phyloP scores from a whole-genome alignment of 2,329 filamentous ascomycete genomes.

The Cladobotryum protrusum region DNA sequence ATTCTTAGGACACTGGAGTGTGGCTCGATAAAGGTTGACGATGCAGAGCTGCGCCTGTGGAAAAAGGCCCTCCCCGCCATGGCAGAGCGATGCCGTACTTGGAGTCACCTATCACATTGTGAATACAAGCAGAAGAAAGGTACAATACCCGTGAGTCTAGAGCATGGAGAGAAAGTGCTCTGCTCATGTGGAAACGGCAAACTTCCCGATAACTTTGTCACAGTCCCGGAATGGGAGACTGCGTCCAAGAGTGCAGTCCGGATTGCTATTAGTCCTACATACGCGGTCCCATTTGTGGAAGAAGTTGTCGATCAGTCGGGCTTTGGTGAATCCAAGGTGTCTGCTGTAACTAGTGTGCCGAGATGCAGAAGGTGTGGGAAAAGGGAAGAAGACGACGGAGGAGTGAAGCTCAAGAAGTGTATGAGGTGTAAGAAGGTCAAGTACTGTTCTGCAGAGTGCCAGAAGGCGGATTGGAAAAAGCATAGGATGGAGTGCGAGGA shows the following conservation, averaged over 20 bases:
- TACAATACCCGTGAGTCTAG: conserved; percentile 34
- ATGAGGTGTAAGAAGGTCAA: conserved; percentile 35
- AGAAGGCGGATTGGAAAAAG: conserved; percentile 48
- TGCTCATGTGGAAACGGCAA: conserved; percentile 41
- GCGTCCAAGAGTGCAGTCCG: conserved; percentile 42
- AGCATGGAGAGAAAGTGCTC: conserved; percentile 30
- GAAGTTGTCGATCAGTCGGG: conserved; percentile 26
- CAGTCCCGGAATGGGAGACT: conserved; percentile 38
- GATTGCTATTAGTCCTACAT: conserved; percentile 52
- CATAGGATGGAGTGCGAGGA: conserved; percentile 25
- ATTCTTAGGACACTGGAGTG: conserved; percentile 30
- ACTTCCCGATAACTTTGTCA: conserved; percentile 34
- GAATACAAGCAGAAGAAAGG: conserved; percentile 35
- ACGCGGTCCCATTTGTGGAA: conserved; percentile 38
- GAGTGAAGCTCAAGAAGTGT: conserved; percentile 37
- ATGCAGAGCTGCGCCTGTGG: conserved; percentile 53
- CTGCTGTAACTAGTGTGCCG: conserved; percentile 12
- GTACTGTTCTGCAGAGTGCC: conserved; percentile 49
- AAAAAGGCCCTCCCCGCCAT: conserved; percentile 38
- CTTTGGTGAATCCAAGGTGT: conserved; percentile 6
- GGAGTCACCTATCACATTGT: conserved; percentile 35
- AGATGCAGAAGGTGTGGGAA: conserved; percentile 34
- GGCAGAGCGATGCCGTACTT: conserved; percentile 44
- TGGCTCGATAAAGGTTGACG: conserved; percentile 37
- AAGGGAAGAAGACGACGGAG: conserved; percentile 22